phyloP scores from a whole-genome alignment of 2,329 filamentous ascomycete species.

The Myriosclerotinia curreyana region DNA sequence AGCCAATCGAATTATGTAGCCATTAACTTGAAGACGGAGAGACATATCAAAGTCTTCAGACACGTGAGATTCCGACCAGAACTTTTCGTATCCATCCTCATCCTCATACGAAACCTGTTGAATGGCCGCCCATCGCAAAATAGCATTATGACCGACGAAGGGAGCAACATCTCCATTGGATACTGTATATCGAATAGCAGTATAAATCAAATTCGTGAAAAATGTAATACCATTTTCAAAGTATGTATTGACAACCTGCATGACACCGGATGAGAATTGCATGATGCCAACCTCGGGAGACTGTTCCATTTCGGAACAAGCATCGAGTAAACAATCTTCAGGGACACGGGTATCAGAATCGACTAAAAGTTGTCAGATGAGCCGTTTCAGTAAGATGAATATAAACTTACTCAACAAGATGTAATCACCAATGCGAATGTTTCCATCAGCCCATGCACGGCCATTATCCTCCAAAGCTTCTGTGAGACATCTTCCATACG shows the following conservation, averaged over 20 bases:
- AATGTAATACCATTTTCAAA: slow-evolving; percentile 69
- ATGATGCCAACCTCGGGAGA: slow-evolving; percentile 76
- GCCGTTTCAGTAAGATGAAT: not conserved
- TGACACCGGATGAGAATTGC: slow-evolving; percentile 74
- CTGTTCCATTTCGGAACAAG: slow-evolving; percentile 78
- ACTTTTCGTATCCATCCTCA: slow-evolving; percentile 71
- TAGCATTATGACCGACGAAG: slow-evolving; percentile 77
- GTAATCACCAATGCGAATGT: slow-evolving; percentile 82
- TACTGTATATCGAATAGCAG: slow-evolving; percentile 73
- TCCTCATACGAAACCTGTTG: slow-evolving; percentile 70
- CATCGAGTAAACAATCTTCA: slow-evolving; percentile 72
- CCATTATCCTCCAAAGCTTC: slow-evolving; percentile 65
- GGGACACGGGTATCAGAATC: slow-evolving; percentile 80
- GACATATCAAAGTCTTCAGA: slow-evolving; percentile 84
- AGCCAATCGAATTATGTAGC: slow-evolving; percentile 70
- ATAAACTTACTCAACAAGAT: slow-evolving; percentile 57
- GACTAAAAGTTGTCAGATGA: slow-evolving; percentile 41
- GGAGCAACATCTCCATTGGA: slow-evolving; percentile 74
- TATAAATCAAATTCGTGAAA: slow-evolving; percentile 73
- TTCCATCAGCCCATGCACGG: slow-evolving; percentile 77
- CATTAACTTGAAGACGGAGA: slow-evolving; percentile 67
- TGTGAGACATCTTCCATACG: slow-evolving; percentile 63
- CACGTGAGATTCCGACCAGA: slow-evolving; percentile 77
- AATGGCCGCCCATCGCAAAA: slow-evolving; percentile 72
- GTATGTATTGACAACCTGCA: slow-evolving; percentile 73